A percentile compares a stretch with the other conserved stretches of the same genome.
These are phyloP conservation scores for Psidium friedrichsthalianum DNA, from an alignment of 345 rosid genomes.

Conservation along the genomic window DNA sequence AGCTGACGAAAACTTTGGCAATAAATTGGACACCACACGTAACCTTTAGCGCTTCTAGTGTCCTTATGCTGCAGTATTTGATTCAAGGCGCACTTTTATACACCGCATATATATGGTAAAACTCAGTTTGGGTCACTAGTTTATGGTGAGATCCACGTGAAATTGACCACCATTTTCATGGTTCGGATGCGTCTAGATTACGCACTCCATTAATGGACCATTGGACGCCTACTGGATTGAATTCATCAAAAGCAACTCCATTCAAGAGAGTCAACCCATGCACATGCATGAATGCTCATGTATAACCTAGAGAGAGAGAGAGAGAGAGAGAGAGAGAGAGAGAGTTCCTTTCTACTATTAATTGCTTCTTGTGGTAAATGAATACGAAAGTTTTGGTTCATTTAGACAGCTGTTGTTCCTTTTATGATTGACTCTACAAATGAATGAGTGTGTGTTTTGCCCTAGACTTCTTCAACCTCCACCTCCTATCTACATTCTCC, in stretches of 20 bases:
- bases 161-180: not conserved
- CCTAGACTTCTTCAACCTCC: not conserved
- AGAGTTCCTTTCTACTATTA: not conserved
- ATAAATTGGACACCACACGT: too few relatives aligned
- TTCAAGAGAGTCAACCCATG: not conserved
- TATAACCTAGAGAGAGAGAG: not conserved
- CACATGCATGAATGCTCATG: not conserved
- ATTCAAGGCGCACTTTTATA: not conserved
- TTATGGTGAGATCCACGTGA: not conserved
- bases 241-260: not conserved
- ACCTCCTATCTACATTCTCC: not conserved
- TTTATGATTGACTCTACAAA: not conserved
- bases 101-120: not conserved
- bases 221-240: not conserved
- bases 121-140: not conserved
- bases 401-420: not conserved
- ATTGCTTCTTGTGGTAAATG: not conserved
- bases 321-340: not conserved
- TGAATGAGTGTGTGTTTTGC: constrained; percentile 1
- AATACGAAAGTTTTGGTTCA: not conserved
- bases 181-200: not conserved
- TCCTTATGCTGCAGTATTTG: not conserved
- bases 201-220: not conserved
- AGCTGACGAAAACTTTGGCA: too few relatives aligned
- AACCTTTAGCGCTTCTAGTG: too few relatives aligned